These are phyloP conservation scores for Calycina marina DNA, from an alignment of 2,329 filamentous ascomycete genomes.

Conservation along the genomic window DNA sequence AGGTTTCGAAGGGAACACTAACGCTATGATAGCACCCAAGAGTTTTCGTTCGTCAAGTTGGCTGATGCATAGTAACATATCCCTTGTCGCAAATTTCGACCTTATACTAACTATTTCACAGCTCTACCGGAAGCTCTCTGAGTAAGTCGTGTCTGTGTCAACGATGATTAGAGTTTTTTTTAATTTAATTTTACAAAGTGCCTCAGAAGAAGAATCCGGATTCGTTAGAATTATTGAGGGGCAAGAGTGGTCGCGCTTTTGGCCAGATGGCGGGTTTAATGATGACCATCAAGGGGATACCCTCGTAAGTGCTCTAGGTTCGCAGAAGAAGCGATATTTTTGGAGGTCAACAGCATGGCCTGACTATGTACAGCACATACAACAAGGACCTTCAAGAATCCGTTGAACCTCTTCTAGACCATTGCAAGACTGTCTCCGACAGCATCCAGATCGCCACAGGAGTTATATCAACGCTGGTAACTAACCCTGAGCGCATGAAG, in stretches of 20 bases:
- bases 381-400: conserved; percentile 48
- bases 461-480: conserved; percentile 57
- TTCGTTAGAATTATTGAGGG: conserved; percentile 58
- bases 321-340: no score
- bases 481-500: conserved; percentile 61
- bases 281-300: conserved; percentile 52
- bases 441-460: conserved; percentile 73
- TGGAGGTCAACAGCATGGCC: no score
- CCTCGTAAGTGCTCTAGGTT: conserved; percentile 23
- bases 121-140: conserved; percentile 1
- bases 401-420: conserved; percentile 73
- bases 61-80: conserved; percentile 53
- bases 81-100: conserved; percentile 46
- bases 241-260: conserved; percentile 62
- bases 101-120: conserved; percentile 25
- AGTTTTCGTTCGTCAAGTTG: conserved; percentile 58
- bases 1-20: background rate
- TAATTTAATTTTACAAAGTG: conserved; percentile 18
- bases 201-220: conserved; percentile 68
- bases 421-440: conserved; percentile 67
- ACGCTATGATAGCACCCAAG: conserved; percentile 33
- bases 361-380: conserved; percentile 5
- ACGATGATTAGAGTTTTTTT: conserved; percentile 22
- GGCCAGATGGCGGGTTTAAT: conserved; percentile 72
- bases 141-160: conserved; percentile 2